Percentiles rank a stretch among this genome's conserved stretches.
Evolutionary conservation across 805 yeast genomes (phyloP).

Genomic region (Kluyveromyces siamensis): DNA sequence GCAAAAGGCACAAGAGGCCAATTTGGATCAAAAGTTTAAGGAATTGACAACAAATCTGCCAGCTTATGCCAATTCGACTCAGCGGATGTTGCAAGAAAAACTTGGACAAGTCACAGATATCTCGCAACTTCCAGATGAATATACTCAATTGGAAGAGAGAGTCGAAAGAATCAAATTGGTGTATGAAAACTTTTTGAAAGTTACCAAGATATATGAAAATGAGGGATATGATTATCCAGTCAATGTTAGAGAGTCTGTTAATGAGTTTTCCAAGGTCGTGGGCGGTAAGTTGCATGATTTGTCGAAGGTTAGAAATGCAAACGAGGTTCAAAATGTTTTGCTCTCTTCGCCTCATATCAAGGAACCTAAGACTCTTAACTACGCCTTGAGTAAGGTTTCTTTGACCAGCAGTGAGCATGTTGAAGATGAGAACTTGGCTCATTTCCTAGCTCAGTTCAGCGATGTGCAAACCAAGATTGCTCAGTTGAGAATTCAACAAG

Average conservation of each 20-base stretch:
- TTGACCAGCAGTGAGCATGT: constrained; percentile 33
- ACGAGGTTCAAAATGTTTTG: constrained; percentile 75
- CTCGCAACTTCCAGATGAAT: constrained; percentile 78
- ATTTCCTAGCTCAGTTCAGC: constrained; percentile 58
- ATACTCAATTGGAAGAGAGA: constrained; percentile 60
- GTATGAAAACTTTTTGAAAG: constrained; percentile 47
- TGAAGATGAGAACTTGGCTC: constrained; percentile 44
- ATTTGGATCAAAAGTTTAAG: constrained; percentile 10
- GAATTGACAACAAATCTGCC: constrained; percentile 39
- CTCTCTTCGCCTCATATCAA: constrained; percentile 35
- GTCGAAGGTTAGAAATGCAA: constrained; percentile 63
- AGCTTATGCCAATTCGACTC: constrained; percentile 74
- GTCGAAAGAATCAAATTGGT: constrained; percentile 66
- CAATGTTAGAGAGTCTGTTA: constrained; percentile 62
- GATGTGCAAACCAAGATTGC: constrained; percentile 67
- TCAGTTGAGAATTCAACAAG: constrained; percentile 76
- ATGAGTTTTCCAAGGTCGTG: constrained; percentile 59
- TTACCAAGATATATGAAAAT: constrained; percentile 50
- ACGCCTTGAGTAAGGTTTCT: constrained; percentile 72
- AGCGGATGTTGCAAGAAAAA: constrained; percentile 67
- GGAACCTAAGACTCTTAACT: constrained; percentile 72
- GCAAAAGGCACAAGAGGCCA: constrained; percentile 14
- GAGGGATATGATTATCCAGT: constrained; percentile 83
- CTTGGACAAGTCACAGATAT: constrained; percentile 76
- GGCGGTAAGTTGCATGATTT: constrained; percentile 56